Percentiles rank a stretch among this genome's conserved stretches.
phyloP scores from a whole-genome alignment of 176 grass and related monocot species.

The Aechmea fasciata region DNA sequence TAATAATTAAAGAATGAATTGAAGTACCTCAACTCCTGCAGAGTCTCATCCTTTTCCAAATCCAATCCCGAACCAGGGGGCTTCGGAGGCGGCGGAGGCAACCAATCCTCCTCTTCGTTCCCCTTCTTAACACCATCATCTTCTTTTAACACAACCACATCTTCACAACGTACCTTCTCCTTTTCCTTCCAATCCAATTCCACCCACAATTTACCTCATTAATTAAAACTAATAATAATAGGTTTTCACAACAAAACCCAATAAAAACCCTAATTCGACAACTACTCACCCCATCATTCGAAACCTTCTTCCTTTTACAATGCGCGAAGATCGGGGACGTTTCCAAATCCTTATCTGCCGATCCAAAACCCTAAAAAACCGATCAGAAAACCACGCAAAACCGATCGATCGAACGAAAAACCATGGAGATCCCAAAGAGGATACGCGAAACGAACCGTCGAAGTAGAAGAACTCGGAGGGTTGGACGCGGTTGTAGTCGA shows the following conservation, averaged over 20 bases:
- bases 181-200: constrained; percentile 13
- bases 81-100: constrained; percentile 47
- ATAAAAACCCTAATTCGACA: not conserved
- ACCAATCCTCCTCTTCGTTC: constrained; percentile 69
- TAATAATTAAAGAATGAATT: not conserved
- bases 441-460: constrained; percentile 37
- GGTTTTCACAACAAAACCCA: not conserved
- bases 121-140: constrained; percentile 10
- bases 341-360: constrained; percentile 58
- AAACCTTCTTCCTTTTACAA: constrained; percentile 42
- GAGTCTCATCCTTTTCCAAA: constrained; percentile 24
- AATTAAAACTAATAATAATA: constrained; percentile 7
- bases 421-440: not conserved
- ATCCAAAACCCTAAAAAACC: constrained; percentile 1
- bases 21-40: constrained; percentile 50
- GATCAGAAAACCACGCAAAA: not conserved
- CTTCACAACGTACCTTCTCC: constrained; percentile 5
- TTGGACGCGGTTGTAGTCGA: constrained; percentile 73
- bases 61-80: constrained; percentile 1
- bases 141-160: constrained; percentile 23
- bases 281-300: constrained; percentile 21
- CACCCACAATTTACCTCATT: constrained; percentile 6
- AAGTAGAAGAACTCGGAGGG: constrained; percentile 47
- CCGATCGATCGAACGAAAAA: constrained; percentile 8
- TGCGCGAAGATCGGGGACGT: constrained; percentile 46